These are phyloP conservation scores for Rhynchospora breviuscula DNA, from an alignment of 176 grass and related monocot genomes.

Conservation along the genomic window DNA sequence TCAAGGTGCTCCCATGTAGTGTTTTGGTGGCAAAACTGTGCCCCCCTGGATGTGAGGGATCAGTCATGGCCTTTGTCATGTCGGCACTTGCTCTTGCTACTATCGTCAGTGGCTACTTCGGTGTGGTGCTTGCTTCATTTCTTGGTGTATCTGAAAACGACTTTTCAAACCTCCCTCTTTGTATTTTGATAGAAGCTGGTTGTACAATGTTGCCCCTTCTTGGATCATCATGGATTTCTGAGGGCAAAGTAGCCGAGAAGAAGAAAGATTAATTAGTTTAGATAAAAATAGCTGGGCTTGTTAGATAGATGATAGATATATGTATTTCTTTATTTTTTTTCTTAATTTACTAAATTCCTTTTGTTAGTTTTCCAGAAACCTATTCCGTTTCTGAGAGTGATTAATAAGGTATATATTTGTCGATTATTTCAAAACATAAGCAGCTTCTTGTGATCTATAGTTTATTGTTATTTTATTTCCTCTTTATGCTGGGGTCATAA, in stretches of 20 bases:
- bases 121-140: conserved; percentile 59
- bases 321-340: conserved; percentile 19
- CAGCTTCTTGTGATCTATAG: background rate
- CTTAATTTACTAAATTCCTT: background rate
- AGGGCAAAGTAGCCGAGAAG: conserved; percentile 44
- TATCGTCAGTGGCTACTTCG: conserved; percentile 79
- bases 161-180: conserved; percentile 57
- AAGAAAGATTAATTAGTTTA: conserved; percentile 54
- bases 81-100: conserved; percentile 61
- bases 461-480: background rate
- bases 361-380: background rate
- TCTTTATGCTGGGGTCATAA: background rate
- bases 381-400: background rate
- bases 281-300: background rate
- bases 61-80: conserved; percentile 87
- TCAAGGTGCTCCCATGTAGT: conserved; percentile 77
- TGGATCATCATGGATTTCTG: conserved; percentile 50
- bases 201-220: conserved; percentile 66
- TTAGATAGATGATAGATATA: conserved; percentile 25
- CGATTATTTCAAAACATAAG: background rate
- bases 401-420: background rate
- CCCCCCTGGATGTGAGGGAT: conserved; percentile 76
- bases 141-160: conserved; percentile 54
- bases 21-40: conserved; percentile 73
- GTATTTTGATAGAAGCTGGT: conserved; percentile 57